phyloP scores from a whole-genome alignment of 1,139 yeast species.

The Yamadazyma blattariae region DNA sequence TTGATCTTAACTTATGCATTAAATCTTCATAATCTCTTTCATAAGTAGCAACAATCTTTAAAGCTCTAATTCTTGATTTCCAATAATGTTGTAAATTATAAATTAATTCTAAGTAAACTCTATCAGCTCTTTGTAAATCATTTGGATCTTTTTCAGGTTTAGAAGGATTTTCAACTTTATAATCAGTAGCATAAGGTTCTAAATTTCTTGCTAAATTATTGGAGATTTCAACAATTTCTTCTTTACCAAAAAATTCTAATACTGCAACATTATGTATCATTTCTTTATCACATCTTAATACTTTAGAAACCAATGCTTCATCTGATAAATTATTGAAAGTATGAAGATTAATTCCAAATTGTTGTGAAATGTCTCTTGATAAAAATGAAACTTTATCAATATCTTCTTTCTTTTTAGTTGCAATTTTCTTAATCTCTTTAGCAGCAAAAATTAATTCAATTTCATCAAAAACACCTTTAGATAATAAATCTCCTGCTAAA shows the following conservation, averaged over 20 bases:
- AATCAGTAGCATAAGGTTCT: slow-evolving; percentile 64
- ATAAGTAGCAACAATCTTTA: slow-evolving; percentile 55
- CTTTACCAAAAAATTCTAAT: slow-evolving; percentile 67
- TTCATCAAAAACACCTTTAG: slow-evolving; percentile 72
- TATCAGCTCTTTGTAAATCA: slow-evolving; percentile 74
- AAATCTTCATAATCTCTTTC: slow-evolving; percentile 74
- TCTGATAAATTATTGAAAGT: slow-evolving; percentile 52
- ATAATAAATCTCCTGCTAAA: slow-evolving; percentile 59
- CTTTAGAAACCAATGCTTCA: slow-evolving; percentile 53
- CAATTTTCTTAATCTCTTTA: slow-evolving; percentile 61
- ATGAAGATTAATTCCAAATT: slow-evolving; percentile 75
- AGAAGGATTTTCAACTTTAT: slow-evolving; percentile 42
- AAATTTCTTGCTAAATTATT: slow-evolving; percentile 59
- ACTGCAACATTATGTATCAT: slow-evolving; percentile 58
- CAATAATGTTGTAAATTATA: slow-evolving; percentile 77
- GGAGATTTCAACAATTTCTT: slow-evolving; percentile 65
- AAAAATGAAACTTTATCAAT: slow-evolving; percentile 57
- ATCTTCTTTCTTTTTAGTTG: slow-evolving; percentile 46
- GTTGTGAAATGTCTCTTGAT: slow-evolving; percentile 72
- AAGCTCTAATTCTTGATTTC: slow-evolving; percentile 75
- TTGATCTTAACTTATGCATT: slow-evolving; percentile 53
- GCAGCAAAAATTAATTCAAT: slow-evolving; percentile 78
- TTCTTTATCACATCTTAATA: slow-evolving; percentile 61
- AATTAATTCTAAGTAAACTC: slow-evolving; percentile 68
- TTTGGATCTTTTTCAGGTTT: slow-evolving; percentile 73